Evolutionary conservation across 2,329 filamentous ascomycete species (phyloP), one percentile per base, ranked within the genome.

Genomic region (Claviceps sp.): DNA sequence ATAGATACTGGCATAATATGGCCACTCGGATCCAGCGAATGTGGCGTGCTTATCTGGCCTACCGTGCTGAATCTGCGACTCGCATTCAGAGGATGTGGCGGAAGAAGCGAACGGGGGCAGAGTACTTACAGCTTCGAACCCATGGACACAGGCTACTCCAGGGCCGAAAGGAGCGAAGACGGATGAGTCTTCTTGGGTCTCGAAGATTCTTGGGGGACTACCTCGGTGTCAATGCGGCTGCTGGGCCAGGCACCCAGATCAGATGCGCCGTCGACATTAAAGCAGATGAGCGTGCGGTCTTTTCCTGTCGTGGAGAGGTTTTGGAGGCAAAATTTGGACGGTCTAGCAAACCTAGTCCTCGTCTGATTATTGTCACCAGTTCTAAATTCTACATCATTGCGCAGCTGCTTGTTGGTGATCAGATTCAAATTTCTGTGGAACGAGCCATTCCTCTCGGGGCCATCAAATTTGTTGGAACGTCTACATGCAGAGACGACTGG

Each of bases 1-100:
- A 98, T 65, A 79, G 88, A 52, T 98, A 97, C 70, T 97, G 91
- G 91, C 91, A 97, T 69, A 98, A 97, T 70, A 97, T 98, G 93
- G 93, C 93, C 3, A 95, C 91, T 55, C 82, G 93, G 54, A 97
- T 98, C 54, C 93, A 98, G 71, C 81, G 93, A 59, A 93, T 95
- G 64, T 98, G 93, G 93, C 81, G 93, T 61, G 95, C 94, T 50
- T 97, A 96, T 64, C 77, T 97, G 42, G 84, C 91, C 5, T 97
- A 97, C 68, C 82, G 93, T 45, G 85, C 82, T 26, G 93, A 98
- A 69, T 93, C 88, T 54, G 93, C 93, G 6, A 95, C 85, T 14
- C 82, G 93, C 38, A 97, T 98, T 58, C 93, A 97, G 66, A 80
- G 89, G 43, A 90, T 95, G 73, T 98, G 90, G 90, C 81, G 91